Percentiles rank a stretch among this genome's conserved stretches.
These are phyloP conservation scores for Larix kaempferi DNA, from an alignment of 75 land plant genomes.

Conservation along the genomic window DNA sequence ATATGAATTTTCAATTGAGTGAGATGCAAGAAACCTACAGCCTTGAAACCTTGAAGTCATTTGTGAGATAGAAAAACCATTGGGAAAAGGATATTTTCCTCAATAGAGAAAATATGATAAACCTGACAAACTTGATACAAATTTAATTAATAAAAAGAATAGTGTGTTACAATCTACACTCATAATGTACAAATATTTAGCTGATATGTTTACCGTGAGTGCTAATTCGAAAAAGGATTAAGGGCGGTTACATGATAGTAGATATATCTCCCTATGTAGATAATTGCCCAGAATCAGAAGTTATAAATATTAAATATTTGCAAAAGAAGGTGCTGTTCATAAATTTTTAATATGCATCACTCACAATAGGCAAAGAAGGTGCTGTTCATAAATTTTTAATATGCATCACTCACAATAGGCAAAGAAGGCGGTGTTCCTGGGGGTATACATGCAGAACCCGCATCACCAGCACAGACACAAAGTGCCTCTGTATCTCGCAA, in stretches of 20 bases:
- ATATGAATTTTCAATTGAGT: too few relatives aligned
- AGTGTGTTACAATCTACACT: neutral
- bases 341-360: conserved; percentile 10
- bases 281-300: neutral
- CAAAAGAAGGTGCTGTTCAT: neutral
- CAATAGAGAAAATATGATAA: neutral
- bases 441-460: conserved; percentile 87
- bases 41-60: too few relatives aligned
- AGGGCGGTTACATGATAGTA: neutral
- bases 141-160: neutral
- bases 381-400: neutral
- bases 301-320: neutral
- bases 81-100: neutral
- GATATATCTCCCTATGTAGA: neutral
- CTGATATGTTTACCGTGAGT: neutral
- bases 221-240: neutral
- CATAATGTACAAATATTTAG: neutral
- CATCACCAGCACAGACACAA: conserved; percentile 85
- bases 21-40: too few relatives aligned
- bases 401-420: conserved; percentile 40
- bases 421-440: conserved; percentile 96
- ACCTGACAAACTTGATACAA: neutral
- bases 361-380: conserved; percentile 70
- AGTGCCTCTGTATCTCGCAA: conserved; percentile 88
- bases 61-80: neutral